Evolutionary conservation across 2,329 filamentous ascomycete species (phyloP).

Genomic region (Grosmannia clavigera): DNA sequence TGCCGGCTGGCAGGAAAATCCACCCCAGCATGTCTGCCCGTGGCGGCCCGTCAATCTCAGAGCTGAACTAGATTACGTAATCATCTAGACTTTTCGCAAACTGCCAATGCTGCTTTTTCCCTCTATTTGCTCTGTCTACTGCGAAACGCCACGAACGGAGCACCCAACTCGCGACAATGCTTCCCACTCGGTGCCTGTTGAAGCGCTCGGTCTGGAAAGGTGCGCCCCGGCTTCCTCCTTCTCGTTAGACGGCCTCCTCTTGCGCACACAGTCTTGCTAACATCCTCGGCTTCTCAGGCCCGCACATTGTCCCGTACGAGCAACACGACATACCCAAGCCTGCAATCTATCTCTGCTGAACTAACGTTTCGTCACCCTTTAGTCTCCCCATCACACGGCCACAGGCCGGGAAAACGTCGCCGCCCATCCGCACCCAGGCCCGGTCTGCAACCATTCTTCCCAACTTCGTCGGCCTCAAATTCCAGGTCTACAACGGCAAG

Average conservation of each 20-base stretch:
- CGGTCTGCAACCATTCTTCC: slow-evolving; percentile 82
- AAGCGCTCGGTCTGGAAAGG: slow-evolving; percentile 85
- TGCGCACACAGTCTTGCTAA: slow-evolving; percentile 11
- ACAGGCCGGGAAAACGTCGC: slow-evolving; percentile 47
- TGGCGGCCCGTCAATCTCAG: neutral
- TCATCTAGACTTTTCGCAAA: neutral
- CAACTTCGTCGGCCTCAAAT: slow-evolving; percentile 80
- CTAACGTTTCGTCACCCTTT: slow-evolving; percentile 2
- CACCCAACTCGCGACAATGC: slow-evolving; percentile 34
- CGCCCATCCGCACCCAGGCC: slow-evolving; percentile 74
- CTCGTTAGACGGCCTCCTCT: neutral
- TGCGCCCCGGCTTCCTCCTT: slow-evolving; percentile 21
- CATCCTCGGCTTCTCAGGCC: slow-evolving; percentile 24
- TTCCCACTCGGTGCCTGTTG: slow-evolving; percentile 53
- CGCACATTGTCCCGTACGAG: slow-evolving; percentile 41
- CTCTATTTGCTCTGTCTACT: neutral
- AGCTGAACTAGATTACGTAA: neutral
- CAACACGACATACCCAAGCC: neutral
- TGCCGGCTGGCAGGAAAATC: neutral
- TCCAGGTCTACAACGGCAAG: slow-evolving; percentile 88
- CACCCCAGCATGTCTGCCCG: neutral
- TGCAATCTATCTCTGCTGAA: neutral
- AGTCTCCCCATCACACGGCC: slow-evolving; percentile 53
- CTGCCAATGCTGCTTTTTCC: neutral
- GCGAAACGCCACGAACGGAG: neutral